Evolutionary conservation across 768 basidiomycete genomes (phyloP).

Genomic region (Mycena galericulata): DNA sequence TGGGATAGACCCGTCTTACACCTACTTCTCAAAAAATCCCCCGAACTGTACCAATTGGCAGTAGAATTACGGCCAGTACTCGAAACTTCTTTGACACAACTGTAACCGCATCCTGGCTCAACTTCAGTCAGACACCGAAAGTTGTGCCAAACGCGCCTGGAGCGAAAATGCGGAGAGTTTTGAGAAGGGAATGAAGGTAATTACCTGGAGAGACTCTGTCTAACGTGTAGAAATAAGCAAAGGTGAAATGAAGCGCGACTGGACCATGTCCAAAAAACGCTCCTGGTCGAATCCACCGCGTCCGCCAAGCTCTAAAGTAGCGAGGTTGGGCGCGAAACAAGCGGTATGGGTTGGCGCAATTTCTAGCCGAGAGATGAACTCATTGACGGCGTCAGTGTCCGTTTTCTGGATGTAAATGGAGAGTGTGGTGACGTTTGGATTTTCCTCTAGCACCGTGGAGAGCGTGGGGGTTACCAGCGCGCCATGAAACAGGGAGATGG

Average conservation of each 20-base stretch:
- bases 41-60: no score
- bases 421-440: background rate
- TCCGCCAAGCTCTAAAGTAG: background rate
- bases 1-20: no score
- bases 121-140: no score
- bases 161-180: no score
- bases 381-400: background rate
- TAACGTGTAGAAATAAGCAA: no score
- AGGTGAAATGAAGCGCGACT: background rate
- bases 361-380: background rate
- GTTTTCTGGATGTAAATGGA: background rate
- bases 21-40: no score
- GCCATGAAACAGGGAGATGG: background rate
- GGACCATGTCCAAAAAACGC: background rate
- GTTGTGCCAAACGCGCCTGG: no score
- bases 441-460: background rate
- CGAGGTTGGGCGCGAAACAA: background rate
- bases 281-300: background rate
- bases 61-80: no score
- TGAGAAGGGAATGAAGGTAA: no score
- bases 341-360: background rate
- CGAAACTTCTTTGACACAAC: no score
- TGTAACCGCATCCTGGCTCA: no score
- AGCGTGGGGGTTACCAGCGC: background rate
- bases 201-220: no score